Evolutionary conservation across 2,329 filamentous ascomycete genomes (phyloP), one percentile per base, ranked within the genome.

Genomic region (Fusarium foetens): DNA sequence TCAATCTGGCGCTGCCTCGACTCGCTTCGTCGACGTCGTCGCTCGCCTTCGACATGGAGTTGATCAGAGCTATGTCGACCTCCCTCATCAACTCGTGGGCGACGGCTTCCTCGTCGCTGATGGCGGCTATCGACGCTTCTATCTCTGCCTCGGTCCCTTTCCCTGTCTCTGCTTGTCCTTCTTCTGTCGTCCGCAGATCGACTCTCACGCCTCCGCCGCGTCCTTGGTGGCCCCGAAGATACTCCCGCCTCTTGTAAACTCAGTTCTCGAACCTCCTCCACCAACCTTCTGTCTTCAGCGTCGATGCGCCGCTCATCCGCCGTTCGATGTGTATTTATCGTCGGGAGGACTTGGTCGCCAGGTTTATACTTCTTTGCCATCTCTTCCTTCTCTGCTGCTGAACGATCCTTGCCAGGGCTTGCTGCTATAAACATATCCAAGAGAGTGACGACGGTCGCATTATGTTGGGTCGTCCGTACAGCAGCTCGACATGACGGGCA

Each of bases 401-500:
- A 86, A 78, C 91, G 93, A 31, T 85, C 91, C 75, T 92, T 92
- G 23, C 90, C 89, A 3, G 96, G 95, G 77, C 97, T 94, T 48
- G 93, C 90, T 31, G 90, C 86, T 39, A 98, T 83, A 75, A 93
- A 94, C 88, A 97, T 95, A 62, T 98, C 95, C 66, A 99, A 84
- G 49, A 98, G 85, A 4, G 94, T 97, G 13, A 92, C 95, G 57
- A 98, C 93, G 29, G 93, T 94, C 64, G 96, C 94, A 88, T 98
- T 97, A 78, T 94, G 94, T 79, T 91, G 91, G 46, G 95, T 97
- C 76, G 93, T 93, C 71, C 95, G 91, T 68, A 99, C 95, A 17
- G 87, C 83, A 49, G 94, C 93, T 73, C 96, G 93, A 83, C 96
- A 99, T 83, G 94, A 93, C 43, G 96, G 96, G 83, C 96, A 99